Evolutionary conservation across 495 filamentous ascomycete genomes (phyloP).

Genomic region (Neurospora sp.): DNA sequence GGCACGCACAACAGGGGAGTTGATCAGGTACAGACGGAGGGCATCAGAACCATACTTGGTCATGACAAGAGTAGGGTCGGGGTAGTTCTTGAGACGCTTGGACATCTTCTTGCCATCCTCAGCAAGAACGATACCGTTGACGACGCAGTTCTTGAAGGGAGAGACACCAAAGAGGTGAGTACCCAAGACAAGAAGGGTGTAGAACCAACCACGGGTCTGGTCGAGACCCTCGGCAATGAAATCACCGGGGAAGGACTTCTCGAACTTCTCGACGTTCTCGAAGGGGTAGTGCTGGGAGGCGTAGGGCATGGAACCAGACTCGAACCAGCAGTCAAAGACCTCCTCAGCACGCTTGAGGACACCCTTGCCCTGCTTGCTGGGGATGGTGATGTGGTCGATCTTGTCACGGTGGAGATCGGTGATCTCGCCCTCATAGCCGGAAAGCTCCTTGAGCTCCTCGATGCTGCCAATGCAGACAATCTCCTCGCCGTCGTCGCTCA

Average conservation of each 20-base stretch:
- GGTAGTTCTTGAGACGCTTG: constrained; percentile 95
- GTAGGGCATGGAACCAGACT: constrained; percentile 93
- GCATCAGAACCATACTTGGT: constrained; percentile 87
- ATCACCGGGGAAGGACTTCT: constrained; percentile 78
- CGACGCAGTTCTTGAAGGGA: constrained; percentile 94
- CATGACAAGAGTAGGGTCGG: constrained; percentile 80
- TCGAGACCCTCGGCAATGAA: constrained; percentile 94
- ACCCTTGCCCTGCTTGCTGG: constrained; percentile 83
- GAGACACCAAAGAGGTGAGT: constrained; percentile 82
- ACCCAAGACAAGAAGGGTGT: constrained; percentile 82
- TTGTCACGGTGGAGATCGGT: constrained; percentile 92
- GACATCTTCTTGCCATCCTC: constrained; percentile 99
- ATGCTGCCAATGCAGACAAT: constrained; percentile 80
- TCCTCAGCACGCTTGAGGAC: constrained; percentile 71
- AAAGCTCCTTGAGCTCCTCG: constrained; percentile 75
- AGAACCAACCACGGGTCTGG: constrained; percentile 85
- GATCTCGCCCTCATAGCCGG: constrained; percentile 75
- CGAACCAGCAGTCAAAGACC: constrained; percentile 93
- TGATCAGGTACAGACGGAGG: constrained; percentile 89
- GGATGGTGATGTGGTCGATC: constrained; percentile 93
- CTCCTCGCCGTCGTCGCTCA: constrained; percentile 79
- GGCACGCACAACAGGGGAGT: constrained; percentile 90
- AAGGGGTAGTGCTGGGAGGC: constrained; percentile 91
- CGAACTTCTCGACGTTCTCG: constrained; percentile 76
- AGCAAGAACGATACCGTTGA: constrained; percentile 89